Evolutionary conservation across 176 grass and related monocot genomes (phyloP).

Genomic region (Oryza brachyantha): DNA sequence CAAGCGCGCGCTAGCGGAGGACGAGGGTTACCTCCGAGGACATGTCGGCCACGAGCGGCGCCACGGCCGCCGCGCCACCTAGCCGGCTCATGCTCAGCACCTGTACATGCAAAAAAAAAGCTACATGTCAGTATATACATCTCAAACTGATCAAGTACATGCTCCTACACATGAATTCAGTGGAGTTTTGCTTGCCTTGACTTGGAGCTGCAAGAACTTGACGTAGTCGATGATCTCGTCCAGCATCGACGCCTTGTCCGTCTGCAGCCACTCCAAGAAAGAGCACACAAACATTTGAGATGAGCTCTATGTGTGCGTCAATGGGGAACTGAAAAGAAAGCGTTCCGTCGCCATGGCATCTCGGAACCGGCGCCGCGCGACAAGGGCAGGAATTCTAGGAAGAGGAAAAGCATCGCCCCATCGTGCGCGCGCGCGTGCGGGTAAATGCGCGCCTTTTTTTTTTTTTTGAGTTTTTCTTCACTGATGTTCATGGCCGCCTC

Average conservation of each 20-base stretch:
- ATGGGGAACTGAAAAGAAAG: conserved; percentile 21
- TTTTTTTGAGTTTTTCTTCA: neutral
- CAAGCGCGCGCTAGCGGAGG: neutral
- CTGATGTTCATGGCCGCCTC: conserved; percentile 17
- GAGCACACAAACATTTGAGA: neutral
- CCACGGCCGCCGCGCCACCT: conserved; percentile 87
- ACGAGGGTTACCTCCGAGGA: conserved; percentile 70
- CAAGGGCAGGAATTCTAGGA: conserved; percentile 41
- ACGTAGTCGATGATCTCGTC: conserved; percentile 98
- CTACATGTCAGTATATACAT: conserved; percentile 11
- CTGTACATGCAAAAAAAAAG: too few species aligned
- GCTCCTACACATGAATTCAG: too few species aligned
- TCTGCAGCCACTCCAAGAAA: conserved; percentile 11
- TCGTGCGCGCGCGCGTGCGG: conserved; percentile 33
- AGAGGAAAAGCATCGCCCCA: conserved; percentile 26
- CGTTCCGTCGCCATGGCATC: neutral
- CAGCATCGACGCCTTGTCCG: conserved; percentile 97
- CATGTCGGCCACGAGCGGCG: conserved; percentile 89
- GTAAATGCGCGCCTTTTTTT: conserved; percentile 34
- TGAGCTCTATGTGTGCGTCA: neutral
- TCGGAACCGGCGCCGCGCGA: conserved; percentile 31
- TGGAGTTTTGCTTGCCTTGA: conserved; percentile 76
- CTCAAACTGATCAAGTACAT: too few species aligned
- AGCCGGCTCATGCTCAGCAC: conserved; percentile 97
- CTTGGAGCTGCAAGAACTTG: conserved; percentile 81